Evolutionary conservation across 768 basidiomycete genomes (phyloP).

Genomic region (Flagelloscypha sp.): DNA sequence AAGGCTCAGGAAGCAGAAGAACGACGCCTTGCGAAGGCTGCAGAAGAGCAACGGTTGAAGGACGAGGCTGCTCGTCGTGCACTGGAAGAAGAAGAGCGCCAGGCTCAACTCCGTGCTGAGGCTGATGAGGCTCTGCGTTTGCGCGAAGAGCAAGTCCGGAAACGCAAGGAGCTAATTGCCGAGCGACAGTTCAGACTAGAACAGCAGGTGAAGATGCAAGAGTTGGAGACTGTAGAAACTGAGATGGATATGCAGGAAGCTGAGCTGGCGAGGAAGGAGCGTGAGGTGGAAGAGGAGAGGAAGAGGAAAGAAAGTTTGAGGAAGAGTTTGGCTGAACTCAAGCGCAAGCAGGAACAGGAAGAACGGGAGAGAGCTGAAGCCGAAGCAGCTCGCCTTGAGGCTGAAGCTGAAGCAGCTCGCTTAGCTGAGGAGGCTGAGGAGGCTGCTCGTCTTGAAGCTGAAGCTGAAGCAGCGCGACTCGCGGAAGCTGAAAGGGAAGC

Average conservation of each 20-base stretch:
- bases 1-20: neutral
- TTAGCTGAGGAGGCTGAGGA: constrained; percentile 4
- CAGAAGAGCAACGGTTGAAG: neutral
- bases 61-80: constrained; percentile 6
- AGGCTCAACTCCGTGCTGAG: constrained; percentile 20
- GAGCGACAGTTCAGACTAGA: too few relatives aligned
- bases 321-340: constrained; percentile 21
- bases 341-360: constrained; percentile 22
- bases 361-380: constrained; percentile 6
- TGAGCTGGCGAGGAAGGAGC: constrained; percentile 8
- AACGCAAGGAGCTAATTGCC: too few relatives aligned
- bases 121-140: constrained; percentile 17
- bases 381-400: constrained; percentile 4
- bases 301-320: constrained; percentile 25
- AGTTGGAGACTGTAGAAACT: neutral
- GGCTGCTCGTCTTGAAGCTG: constrained; percentile 5
- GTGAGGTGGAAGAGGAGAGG: constrained; percentile 13
- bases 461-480: constrained; percentile 18
- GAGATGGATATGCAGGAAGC: constrained; percentile 1
- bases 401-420: neutral
- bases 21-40: constrained; percentile 4
- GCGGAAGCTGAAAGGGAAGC: constrained; percentile 6
- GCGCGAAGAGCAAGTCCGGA: constrained; percentile 2
- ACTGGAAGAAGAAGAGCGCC: constrained; percentile 6
- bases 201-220: too few relatives aligned